phyloP scores from a whole-genome alignment of 345 rosid species.

The Dipteronia sinensis region DNA sequence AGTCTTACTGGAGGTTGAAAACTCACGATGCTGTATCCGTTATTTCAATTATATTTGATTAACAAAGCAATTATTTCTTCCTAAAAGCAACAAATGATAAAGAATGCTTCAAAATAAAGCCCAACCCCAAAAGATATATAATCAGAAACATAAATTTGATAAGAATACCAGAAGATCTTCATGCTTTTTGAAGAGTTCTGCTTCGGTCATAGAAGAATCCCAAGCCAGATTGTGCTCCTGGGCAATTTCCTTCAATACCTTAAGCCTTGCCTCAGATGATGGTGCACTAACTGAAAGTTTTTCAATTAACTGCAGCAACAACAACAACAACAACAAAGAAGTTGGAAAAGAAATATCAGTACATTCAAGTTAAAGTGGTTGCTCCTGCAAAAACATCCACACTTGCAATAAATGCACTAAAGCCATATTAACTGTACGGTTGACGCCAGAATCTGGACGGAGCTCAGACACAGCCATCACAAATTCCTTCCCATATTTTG shows the following conservation, averaged over 20 bases:
- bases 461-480: constrained; percentile 75
- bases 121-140: background rate
- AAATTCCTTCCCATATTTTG: constrained; percentile 92
- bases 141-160: constrained; percentile 15
- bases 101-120: background rate
- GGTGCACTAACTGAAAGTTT: constrained; percentile 86
- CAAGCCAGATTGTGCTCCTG: constrained; percentile 66
- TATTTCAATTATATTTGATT: background rate
- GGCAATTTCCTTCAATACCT: constrained; percentile 80
- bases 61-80: constrained; percentile 3
- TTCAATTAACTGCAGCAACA: constrained; percentile 66
- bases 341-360: constrained; percentile 1
- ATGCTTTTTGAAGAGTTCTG: constrained; percentile 77
- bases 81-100: constrained; percentile 5
- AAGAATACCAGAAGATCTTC: constrained; percentile 83
- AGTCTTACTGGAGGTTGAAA: background rate
- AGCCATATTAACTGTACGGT: constrained; percentile 77
- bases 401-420: constrained; percentile 16
- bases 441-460: constrained; percentile 89
- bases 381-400: constrained; percentile 7
- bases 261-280: constrained; percentile 67
- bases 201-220: constrained; percentile 88
- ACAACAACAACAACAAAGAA: constrained; percentile 5
- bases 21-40: background rate
- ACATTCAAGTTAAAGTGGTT: constrained; percentile 13